Percentiles rank a stretch among this genome's conserved stretches.
These are phyloP conservation scores for Pyrenophora graminea DNA, from an alignment of 2,329 filamentous ascomycete species.

Conservation along the genomic window DNA sequence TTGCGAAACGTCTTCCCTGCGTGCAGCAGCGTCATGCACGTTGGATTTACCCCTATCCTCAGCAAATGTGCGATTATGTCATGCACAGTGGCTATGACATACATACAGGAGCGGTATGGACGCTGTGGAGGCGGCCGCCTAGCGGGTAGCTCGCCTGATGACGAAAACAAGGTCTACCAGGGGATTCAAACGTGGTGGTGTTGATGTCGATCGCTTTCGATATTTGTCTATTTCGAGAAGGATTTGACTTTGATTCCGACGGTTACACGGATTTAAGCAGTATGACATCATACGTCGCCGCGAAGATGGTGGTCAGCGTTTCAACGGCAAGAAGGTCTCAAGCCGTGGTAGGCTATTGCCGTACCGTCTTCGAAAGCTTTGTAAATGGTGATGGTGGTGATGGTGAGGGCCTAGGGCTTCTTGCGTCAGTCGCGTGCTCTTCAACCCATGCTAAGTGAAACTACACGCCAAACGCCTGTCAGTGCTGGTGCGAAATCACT, in stretches of 20 bases:
- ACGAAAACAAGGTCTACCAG: slow-evolving; percentile 1
- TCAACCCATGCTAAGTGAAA: not conserved
- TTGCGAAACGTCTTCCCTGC: not conserved
- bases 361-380: not conserved
- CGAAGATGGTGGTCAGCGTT: slow-evolving; percentile 5
- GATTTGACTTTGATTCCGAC: not conserved
- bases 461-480: not conserved
- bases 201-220: slow-evolving; percentile 9
- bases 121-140: slow-evolving; percentile 4
- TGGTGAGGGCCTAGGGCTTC: not conserved
- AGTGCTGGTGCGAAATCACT: slow-evolving; percentile 1
- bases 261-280: slow-evolving; percentile 5
- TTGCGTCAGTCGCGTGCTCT: slow-evolving; percentile 7
- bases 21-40: slow-evolving; percentile 7
- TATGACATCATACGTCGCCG: slow-evolving; percentile 8
- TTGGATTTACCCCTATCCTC: not conserved
- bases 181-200: slow-evolving; percentile 2
- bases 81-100: slow-evolving; percentile 11
- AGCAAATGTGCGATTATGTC: slow-evolving; percentile 8
- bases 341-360: not conserved
- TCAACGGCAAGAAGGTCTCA: not conserved
- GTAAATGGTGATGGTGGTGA: not conserved
- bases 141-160: slow-evolving; percentile 12
- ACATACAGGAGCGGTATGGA: slow-evolving; percentile 1
- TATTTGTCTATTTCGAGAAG: slow-evolving; percentile 10